These are phyloP conservation scores for Fusarium armeniacum DNA, from an alignment of 2,329 filamentous ascomycete species.

Conservation along the genomic window DNA sequence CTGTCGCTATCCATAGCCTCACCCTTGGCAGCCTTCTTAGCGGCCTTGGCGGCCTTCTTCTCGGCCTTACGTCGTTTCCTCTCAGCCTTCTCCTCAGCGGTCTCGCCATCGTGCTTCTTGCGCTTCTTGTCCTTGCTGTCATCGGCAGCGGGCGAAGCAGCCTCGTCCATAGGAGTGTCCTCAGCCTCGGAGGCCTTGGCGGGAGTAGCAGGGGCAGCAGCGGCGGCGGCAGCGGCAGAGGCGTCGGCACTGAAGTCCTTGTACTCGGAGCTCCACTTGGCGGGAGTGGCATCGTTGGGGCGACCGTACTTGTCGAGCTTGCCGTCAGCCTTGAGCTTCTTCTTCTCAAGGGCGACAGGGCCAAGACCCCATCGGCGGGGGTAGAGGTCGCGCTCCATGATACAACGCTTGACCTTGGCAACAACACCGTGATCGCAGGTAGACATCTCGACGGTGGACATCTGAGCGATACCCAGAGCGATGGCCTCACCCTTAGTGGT, in stretches of 20 bases:
- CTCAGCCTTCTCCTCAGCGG: slow-evolving; percentile 75
- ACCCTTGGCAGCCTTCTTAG: slow-evolving; percentile 67
- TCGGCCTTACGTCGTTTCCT: slow-evolving; percentile 72
- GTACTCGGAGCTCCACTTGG: slow-evolving; percentile 93
- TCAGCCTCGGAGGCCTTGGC: slow-evolving; percentile 56
- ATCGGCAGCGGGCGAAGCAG: slow-evolving; percentile 60
- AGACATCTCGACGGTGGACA: slow-evolving; percentile 97
- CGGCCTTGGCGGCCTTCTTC: slow-evolving; percentile 70
- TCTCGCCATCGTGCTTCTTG: slow-evolving; percentile 87
- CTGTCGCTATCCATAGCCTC: slow-evolving; percentile 67
- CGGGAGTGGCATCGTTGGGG: slow-evolving; percentile 90
- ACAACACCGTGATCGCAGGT: slow-evolving; percentile 98
- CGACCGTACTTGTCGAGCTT: slow-evolving; percentile 98
- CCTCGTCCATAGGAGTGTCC: slow-evolving; percentile 56
- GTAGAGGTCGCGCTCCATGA: slow-evolving; percentile 99
- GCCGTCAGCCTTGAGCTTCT: slow-evolving; percentile 98
- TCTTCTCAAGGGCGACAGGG: slow-evolving; percentile 94
- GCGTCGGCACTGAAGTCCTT: slow-evolving; percentile 82
- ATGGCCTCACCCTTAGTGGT: slow-evolving; percentile 99
- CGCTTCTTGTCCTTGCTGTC: slow-evolving; percentile 75
- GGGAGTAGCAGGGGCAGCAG: slow-evolving; percentile 58
- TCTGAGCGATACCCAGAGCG: slow-evolving; percentile 94
- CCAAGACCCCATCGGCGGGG: slow-evolving; percentile 96
- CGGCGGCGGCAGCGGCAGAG: slow-evolving; percentile 60
- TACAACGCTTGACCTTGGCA: slow-evolving; percentile 98